Evolutionary conservation across 495 filamentous ascomycete genomes (phyloP), one percentile per base, ranked within the genome.

Genomic region (Xylaria grammica): DNA sequence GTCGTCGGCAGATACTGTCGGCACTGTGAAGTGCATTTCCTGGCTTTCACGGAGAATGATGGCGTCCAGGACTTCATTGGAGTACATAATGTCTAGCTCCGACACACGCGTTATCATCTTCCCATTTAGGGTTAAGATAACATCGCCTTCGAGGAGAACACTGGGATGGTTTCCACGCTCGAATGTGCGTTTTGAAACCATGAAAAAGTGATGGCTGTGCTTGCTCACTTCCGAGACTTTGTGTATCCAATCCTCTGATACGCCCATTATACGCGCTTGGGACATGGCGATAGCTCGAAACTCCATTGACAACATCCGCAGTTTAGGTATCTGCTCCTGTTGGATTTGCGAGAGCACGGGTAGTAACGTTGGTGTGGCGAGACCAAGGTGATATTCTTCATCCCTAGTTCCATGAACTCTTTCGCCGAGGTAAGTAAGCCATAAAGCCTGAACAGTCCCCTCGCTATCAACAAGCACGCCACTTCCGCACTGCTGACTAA

Each of bases 181-280:
- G 66, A 84, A 85, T 11, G 82, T 85, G 54, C 82, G 75, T 78
- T 99, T 99, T 64, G 93, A 92, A 27, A 99, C 91, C 91, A 99
- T 96, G 81, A 99, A 99, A 22, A 99, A 85, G 76, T 98, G 95
- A 74, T 99, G 95, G 55, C 90, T 90, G 19, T 94, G 87, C 9
- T 91, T 90, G 69, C 97, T 97, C 57, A 93, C 90, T 56, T 86
- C 75, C 36, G 94, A 88, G 24, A 97, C 93, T 76, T 90, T 89
- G 65, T 90, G 83, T 67, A 98, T 97, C 96, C 95, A 97, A 53
- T 96, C 90, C 70, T 97, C 94, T 0, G 90, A 90, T 7, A 97
- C 92, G 32, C 96, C 96, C 96, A 99, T 98, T 64, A 97, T 92
- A 27, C 94, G 89, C n/a, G 90, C 95, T 78, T 98, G 95, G 62